A percentile compares a stretch with the other conserved stretches of the same genome.
These are phyloP conservation scores for Geranium incanum DNA, from an alignment of 441 rosid species.

Conservation along the genomic window DNA sequence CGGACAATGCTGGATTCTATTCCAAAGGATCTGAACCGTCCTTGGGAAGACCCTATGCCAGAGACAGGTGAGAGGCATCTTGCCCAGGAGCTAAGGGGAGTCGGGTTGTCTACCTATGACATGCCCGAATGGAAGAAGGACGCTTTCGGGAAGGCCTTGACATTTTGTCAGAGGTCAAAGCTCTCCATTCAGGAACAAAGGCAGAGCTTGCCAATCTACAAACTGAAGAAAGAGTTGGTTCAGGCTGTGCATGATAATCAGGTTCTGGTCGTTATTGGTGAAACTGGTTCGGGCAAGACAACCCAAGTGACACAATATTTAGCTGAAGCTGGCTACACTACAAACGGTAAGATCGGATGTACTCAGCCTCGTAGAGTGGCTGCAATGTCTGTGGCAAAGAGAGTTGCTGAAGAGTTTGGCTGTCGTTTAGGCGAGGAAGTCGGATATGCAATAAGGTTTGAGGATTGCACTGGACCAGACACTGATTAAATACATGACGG, in stretches of 20 bases:
- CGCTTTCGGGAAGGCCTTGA: conserved; percentile 66
- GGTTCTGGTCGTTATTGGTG: conserved; percentile 77
- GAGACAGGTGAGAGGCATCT: conserved; percentile 92
- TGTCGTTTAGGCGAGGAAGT: conserved; percentile 80
- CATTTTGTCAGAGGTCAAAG: conserved; percentile 76
- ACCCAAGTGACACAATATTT: conserved; percentile 83
- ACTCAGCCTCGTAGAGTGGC: conserved; percentile 90
- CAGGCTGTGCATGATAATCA: conserved; percentile 86
- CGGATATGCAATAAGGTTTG: conserved; percentile 77
- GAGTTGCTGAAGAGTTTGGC: conserved; percentile 86
- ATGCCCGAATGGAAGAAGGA: conserved; percentile 95
- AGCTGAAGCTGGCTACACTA: conserved; percentile 76
- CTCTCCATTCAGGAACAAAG: conserved; percentile 79
- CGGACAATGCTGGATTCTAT: conserved; percentile 78
- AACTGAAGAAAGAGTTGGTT: conserved; percentile 69
- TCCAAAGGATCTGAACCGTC: conserved; percentile 83
- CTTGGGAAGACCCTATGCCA: conserved; percentile 91
- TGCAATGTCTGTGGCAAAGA: conserved; percentile 82
- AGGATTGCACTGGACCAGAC: conserved; percentile 86
- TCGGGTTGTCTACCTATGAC: conserved; percentile 72
- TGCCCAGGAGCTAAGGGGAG: conserved; percentile 83
- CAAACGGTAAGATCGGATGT: conserved; percentile 76
- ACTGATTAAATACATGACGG: conserved; percentile 87
- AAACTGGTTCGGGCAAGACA: conserved; percentile 85
- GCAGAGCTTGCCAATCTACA: conserved; percentile 78